Percentiles rank a stretch among this genome's conserved stretches.
Evolutionary conservation across 495 filamentous ascomycete genomes (phyloP).

Genomic region (Neurospora sp.): DNA sequence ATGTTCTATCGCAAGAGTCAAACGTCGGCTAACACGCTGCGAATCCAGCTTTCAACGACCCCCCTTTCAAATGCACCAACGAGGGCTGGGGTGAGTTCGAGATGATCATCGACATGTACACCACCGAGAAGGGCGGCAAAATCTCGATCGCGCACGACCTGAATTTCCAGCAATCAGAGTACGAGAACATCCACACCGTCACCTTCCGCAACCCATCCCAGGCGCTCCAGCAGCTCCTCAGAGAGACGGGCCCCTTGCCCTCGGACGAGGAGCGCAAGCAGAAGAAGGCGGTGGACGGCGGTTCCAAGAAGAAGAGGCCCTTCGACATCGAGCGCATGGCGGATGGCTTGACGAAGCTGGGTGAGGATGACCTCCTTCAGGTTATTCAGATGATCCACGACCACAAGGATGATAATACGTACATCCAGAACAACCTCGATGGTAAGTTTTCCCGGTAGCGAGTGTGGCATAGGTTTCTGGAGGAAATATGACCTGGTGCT

Average conservation of each 20-base stretch:
- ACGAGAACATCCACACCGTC: slow-evolving; percentile 74
- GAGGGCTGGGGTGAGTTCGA: slow-evolving; percentile 99
- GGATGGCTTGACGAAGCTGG: slow-evolving; percentile 44
- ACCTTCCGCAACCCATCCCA: slow-evolving; percentile 89
- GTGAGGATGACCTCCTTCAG: slow-evolving; percentile 63
- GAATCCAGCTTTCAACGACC: slow-evolving; percentile 57
- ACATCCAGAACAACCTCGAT: slow-evolving; percentile 94
- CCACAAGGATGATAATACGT: slow-evolving; percentile 82
- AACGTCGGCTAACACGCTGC: background rate
- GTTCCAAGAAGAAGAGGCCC: slow-evolving; percentile 76
- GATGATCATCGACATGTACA: slow-evolving; percentile 72
- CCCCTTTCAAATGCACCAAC: slow-evolving; percentile 83
- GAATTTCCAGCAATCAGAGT: slow-evolving; percentile 73
- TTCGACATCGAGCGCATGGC: slow-evolving; percentile 97
- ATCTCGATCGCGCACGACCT: slow-evolving; percentile 75
- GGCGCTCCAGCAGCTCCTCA: slow-evolving; percentile 59
- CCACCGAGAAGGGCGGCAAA: slow-evolving; percentile 79
- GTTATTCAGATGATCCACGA: slow-evolving; percentile 98
- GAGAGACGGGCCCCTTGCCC: slow-evolving; percentile 73
- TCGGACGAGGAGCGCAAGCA: slow-evolving; percentile 56
- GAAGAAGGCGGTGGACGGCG: slow-evolving; percentile 45
- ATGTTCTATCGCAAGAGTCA: background rate
- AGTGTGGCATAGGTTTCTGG: background rate
- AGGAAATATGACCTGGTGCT: background rate
- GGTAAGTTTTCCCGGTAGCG: slow-evolving; percentile 40